Evolutionary conservation across 768 basidiomycete genomes (phyloP).

Genomic region (Cystofilobasidium macerans): DNA sequence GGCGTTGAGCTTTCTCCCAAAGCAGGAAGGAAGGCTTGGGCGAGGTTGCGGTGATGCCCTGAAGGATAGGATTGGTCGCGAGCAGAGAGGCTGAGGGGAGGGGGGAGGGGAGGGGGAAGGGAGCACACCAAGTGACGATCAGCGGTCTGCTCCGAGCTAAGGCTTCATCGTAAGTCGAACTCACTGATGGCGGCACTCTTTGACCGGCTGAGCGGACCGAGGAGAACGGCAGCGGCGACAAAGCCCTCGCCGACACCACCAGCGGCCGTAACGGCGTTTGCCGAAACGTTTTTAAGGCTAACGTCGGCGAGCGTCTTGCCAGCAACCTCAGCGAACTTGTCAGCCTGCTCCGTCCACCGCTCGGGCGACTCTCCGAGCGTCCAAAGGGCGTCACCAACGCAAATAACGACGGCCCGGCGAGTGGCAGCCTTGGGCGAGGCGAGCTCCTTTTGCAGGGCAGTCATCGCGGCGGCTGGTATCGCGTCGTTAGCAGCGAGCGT

Average conservation of each 20-base stretch:
- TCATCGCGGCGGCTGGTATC: conserved; percentile 43
- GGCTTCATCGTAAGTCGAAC: no score
- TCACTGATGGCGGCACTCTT: conserved; percentile 42
- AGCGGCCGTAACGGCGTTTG: conserved; percentile 50
- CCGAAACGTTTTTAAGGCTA: conserved; percentile 54
- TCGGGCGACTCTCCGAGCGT: conserved; percentile 34
- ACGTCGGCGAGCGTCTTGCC: conserved; percentile 53
- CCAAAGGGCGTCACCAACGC: conserved; percentile 56
- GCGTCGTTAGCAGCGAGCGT: conserved; percentile 44
- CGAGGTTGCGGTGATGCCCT: conserved; percentile 38
- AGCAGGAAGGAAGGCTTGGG: conserved; percentile 75
- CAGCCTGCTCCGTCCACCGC: conserved; percentile 42
- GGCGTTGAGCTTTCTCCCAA: conserved; percentile 47
- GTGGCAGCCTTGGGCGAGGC: conserved; percentile 51
- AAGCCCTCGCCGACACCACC: conserved; percentile 76
- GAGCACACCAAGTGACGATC: background rate
- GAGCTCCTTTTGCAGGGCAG: conserved; percentile 61
- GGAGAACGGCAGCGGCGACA: conserved; percentile 56
- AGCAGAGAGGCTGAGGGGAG: conserved; percentile 23
- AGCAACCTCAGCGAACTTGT: conserved; percentile 48
- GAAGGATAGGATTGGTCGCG: conserved; percentile 31
- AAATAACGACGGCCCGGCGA: conserved; percentile 52
- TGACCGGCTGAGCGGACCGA: conserved; percentile 48
- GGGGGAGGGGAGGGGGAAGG: background rate
- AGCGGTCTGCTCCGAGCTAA: no score